These are phyloP conservation scores for Lagerstroemia speciosa DNA, from an alignment of 345 rosid genomes.

Conservation along the genomic window DNA sequence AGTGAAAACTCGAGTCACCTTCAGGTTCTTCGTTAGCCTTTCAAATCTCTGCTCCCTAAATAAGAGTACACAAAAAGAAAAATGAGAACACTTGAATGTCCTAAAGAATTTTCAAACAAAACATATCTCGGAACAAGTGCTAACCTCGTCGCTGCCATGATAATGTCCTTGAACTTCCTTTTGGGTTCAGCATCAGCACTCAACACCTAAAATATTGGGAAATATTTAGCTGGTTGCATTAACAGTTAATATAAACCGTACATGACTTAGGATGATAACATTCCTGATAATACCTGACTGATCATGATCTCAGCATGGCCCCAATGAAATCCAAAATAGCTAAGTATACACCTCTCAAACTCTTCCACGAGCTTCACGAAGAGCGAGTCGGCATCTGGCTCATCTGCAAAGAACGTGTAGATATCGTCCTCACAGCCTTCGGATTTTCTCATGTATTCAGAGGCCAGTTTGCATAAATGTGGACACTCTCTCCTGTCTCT, in stretches of 20 bases:
- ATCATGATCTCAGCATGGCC: slow-evolving; percentile 60
- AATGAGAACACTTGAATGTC: background rate
- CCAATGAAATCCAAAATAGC: slow-evolving; percentile 89
- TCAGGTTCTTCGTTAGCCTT: slow-evolving; percentile 62
- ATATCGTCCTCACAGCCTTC: slow-evolving; percentile 70
- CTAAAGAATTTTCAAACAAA: background rate
- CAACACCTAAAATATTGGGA: slow-evolving; percentile 35
- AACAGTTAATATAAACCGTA: too few relatives aligned
- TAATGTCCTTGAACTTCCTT: slow-evolving; percentile 62
- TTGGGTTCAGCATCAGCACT: slow-evolving; percentile 58
- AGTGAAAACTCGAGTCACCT: slow-evolving; percentile 68
- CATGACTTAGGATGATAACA: too few relatives aligned
- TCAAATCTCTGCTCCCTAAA: slow-evolving; percentile 80
- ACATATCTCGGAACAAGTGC: background rate
- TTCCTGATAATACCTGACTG: slow-evolving; percentile 42
- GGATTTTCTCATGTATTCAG: slow-evolving; percentile 61
- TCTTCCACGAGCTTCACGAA: slow-evolving; percentile 87
- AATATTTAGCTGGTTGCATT: background rate
- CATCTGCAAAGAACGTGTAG: slow-evolving; percentile 46
- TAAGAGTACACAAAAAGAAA: background rate
- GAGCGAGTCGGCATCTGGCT: slow-evolving; percentile 58
- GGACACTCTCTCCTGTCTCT: slow-evolving; percentile 70
- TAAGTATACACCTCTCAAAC: slow-evolving; percentile 81
- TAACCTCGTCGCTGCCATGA: slow-evolving; percentile 85
- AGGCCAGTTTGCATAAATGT: slow-evolving; percentile 69